A percentile compares a stretch with the other conserved stretches of the same genome.
Conservation (phyloP, 495 filamentous ascomycete species). For the Bombardia bombarda region DNA sequence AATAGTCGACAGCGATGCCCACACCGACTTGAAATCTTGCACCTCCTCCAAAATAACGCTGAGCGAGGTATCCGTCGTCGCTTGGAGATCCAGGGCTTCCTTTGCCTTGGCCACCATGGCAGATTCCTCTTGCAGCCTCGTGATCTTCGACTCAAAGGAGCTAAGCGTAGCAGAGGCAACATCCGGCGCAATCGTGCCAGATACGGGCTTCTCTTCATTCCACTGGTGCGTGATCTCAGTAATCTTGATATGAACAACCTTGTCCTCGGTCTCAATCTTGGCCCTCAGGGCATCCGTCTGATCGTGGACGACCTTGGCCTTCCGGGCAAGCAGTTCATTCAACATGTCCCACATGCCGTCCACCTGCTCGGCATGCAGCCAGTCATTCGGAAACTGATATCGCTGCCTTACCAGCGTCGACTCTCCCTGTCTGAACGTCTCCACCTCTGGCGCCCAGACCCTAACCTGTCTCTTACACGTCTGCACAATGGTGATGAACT, state of each 20-base stretch:
- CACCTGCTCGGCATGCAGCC: slow-evolving; percentile 89
- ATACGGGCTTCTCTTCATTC: slow-evolving; percentile 95
- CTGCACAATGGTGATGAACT: slow-evolving; percentile 97
- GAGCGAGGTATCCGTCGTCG: slow-evolving; percentile 67
- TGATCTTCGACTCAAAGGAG: slow-evolving; percentile 74
- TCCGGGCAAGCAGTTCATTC: slow-evolving; percentile 79
- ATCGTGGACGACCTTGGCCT: slow-evolving; percentile 88
- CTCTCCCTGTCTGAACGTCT: slow-evolving; percentile 90
- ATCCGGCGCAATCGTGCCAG: slow-evolving; percentile 82
- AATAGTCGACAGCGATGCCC: slow-evolving; percentile 87
- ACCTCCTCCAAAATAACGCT: slow-evolving; percentile 85
- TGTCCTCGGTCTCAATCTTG: slow-evolving; percentile 94
- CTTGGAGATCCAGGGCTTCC: slow-evolving; percentile 86
- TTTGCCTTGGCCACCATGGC: slow-evolving; percentile 95
- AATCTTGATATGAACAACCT: slow-evolving; percentile 80
- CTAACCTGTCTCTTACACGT: slow-evolving; percentile 88
- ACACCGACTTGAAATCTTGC: slow-evolving; percentile 97
- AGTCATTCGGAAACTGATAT: slow-evolving; percentile 87
- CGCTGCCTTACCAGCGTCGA: slow-evolving; percentile 81
- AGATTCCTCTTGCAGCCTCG: slow-evolving; percentile 71
- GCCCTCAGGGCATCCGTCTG: slow-evolving; percentile 90
- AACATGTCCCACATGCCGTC: slow-evolving; percentile 88
- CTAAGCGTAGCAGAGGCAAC: slow-evolving; percentile 72
- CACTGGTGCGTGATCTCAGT: slow-evolving; percentile 72
- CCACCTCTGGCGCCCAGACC: slow-evolving; percentile 89